These are phyloP conservation scores for Digitaria exilis DNA, from an alignment of 202 grass and related monocot species.

Conservation along the genomic window DNA sequence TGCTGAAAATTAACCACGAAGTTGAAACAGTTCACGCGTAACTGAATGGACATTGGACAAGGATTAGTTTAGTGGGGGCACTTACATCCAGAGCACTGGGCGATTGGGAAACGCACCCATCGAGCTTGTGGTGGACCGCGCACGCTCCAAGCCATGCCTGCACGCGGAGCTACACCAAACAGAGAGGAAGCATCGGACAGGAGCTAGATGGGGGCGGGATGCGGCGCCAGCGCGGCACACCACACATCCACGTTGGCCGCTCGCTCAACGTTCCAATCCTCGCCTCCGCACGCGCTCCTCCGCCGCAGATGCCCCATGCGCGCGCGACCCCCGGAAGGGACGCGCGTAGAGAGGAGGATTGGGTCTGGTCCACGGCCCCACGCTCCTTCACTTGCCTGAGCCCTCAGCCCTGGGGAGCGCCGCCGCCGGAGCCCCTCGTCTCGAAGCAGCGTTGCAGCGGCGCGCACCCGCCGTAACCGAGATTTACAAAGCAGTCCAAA, in stretches of 20 bases:
- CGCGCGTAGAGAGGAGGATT: neutral
- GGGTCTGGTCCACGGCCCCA: neutral
- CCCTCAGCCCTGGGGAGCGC: neutral
- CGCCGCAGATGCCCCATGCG: neutral
- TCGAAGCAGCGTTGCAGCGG: neutral
- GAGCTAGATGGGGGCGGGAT: neutral
- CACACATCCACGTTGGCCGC: neutral
- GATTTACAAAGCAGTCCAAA: neutral
- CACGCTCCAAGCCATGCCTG: neutral
- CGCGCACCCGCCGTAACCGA: too few species aligned
- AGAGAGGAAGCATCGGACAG: too few species aligned
- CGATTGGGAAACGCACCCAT: neutral
- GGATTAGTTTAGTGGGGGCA: neutral
- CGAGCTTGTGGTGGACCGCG: slow-evolving; percentile 9
- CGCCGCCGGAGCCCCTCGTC: neutral
- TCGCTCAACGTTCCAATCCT: neutral
- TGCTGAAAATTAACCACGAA: neutral
- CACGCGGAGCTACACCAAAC: neutral
- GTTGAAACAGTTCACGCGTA: neutral
- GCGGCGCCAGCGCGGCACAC: neutral
- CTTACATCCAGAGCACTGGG: slow-evolving; percentile 4
- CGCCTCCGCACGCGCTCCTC: neutral
- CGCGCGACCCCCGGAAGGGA: neutral
- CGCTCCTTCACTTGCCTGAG: neutral
- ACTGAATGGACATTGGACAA: neutral